Evolutionary conservation across 2,329 filamentous ascomycete genomes (phyloP), one percentile per base, ranked within the genome.

Genomic region (Clonostachys sp.): DNA sequence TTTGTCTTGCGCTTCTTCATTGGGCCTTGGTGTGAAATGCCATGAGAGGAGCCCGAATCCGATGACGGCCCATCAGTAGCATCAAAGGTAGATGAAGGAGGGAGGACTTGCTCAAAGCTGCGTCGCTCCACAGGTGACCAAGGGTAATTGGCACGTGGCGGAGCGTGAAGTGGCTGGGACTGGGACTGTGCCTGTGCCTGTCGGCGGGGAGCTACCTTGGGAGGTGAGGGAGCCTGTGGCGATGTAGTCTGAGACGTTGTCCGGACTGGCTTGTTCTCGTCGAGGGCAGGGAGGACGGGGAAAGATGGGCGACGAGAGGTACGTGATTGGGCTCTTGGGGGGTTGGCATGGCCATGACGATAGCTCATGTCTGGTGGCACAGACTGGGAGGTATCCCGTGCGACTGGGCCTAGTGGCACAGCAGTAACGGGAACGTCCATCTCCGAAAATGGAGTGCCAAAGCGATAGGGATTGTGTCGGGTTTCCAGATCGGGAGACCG

Each of bases 1-100:
- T 84, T 84, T 34, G 87, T 95, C 72, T 90, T 90, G 61, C 92
- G 89, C 76, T 95, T 96, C 76, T 90, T 91, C 83, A 99, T 95
- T 67, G 85, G 91, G 2, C 94, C 94, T 44, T 88, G 81, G 66
- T 91, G 89, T 34, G 81, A 80, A 52, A 86, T 68, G 48, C 82
- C 81, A 46, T 75, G 70, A 45, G 64, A 60, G 49, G 67, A 64
- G 55, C 60, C 55, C 48, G 62, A 53, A 46, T 58, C 53, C 45
- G 61, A 61, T 58, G 48, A 63, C 53, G 41, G 62, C 6, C 45
- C 36, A 8, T 42, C 44, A 39, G 12, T 39, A n/a, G 14, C 14
- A 8, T 39, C 14, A n/a, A 39, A 18, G 36, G 14, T 39, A 18
- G 36, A 39, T 8, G 36, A n/a, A 12, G 17, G 36, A 12, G 36